phyloP scores from a whole-genome alignment of 768 basidiomycete genomes.

The Naganishia onofrii region DNA sequence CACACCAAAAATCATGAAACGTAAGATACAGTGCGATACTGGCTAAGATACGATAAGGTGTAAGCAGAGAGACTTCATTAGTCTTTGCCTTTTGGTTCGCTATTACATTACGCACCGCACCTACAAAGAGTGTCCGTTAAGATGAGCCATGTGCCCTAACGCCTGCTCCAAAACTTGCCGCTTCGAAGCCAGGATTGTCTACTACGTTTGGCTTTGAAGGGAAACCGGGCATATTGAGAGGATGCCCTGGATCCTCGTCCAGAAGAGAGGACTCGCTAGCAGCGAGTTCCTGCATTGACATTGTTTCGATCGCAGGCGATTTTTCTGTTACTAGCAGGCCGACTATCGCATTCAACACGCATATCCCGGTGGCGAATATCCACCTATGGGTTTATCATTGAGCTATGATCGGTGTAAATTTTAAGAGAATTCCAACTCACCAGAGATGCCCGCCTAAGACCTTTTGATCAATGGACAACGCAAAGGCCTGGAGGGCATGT shows the following conservation, averaged over 20 bases:
- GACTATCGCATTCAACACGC: constrained; percentile 41
- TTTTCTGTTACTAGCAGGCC: constrained; percentile 39
- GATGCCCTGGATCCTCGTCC: too few species aligned
- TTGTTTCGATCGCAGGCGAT: constrained; percentile 6
- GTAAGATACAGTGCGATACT: background rate
- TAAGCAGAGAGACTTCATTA: background rate
- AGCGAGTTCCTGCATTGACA: constrained; percentile 24
- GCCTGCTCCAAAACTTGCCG: background rate
- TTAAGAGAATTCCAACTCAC: constrained; percentile 11
- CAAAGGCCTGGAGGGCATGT: constrained; percentile 36
- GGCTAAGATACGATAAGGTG: background rate
- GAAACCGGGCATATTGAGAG: background rate
- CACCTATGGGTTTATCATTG: constrained; percentile 30
- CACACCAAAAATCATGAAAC: background rate
- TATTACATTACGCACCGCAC: background rate
- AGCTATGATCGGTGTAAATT: background rate
- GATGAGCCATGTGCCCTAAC: background rate
- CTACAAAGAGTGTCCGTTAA: background rate
- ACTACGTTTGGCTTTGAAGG: background rate
- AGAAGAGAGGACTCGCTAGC: background rate
- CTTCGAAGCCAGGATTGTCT: background rate
- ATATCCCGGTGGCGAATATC: constrained; percentile 50
- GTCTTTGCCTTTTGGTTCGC: background rate
- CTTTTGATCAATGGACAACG: constrained; percentile 46
- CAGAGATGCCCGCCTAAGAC: constrained; percentile 46